A percentile compares a stretch with the other conserved stretches of the same genome.
Evolutionary conservation across 106 monocot genomes (phyloP).

Genomic region (Iris macrosiphon): DNA sequence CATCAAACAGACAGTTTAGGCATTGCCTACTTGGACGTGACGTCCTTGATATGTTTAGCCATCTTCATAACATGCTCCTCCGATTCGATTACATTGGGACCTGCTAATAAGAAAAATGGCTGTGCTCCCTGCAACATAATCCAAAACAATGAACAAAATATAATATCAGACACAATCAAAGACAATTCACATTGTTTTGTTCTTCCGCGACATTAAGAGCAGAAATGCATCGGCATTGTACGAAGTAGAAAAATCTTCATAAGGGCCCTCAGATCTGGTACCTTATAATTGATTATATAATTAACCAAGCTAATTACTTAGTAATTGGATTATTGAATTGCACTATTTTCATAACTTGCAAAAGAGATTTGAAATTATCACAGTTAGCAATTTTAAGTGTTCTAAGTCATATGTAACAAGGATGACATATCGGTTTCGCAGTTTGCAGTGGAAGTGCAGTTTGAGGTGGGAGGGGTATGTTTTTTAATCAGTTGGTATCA

Average conservation of each 20-base stretch:
- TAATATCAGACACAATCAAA: neutral
- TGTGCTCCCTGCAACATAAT: constrained; percentile 51
- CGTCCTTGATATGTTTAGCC: constrained; percentile 63
- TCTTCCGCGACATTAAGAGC: too few relatives aligned
- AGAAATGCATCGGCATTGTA: too few relatives aligned
- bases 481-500: too few relatives aligned
- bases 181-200: too few relatives aligned
- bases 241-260: neutral
- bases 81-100: constrained; percentile 96
- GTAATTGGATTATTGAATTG: neutral
- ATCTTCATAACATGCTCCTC: constrained; percentile 90
- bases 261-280: neutral
- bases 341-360: neutral
- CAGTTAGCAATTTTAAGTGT: too few relatives aligned
- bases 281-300: neutral
- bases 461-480: too few relatives aligned
- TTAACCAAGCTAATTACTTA: neutral
- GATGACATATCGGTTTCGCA: too few relatives aligned
- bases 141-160: neutral
- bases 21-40: constrained; percentile 54
- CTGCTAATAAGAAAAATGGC: constrained; percentile 89
- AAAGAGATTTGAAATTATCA: too few relatives aligned
- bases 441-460: too few relatives aligned
- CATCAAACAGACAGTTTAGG: neutral
- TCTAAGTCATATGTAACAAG: too few relatives aligned